Evolutionary conservation across 2,329 filamentous ascomycete genomes (phyloP).

Genomic region (Aureobasidium sp.): DNA sequence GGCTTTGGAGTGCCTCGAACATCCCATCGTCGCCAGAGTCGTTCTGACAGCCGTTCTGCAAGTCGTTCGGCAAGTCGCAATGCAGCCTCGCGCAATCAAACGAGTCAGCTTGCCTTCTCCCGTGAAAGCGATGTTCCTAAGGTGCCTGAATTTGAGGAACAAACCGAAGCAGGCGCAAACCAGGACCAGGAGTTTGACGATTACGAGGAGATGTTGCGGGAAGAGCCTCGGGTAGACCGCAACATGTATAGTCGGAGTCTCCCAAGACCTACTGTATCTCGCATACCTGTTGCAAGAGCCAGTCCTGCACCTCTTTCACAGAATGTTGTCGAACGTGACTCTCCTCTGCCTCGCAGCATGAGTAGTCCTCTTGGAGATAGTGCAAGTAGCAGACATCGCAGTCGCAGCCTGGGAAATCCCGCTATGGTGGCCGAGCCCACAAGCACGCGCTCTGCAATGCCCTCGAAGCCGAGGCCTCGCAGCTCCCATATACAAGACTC

Average conservation of each 20-base stretch:
- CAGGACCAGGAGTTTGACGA: conserved; percentile 7
- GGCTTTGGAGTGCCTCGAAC: conserved; percentile 55
- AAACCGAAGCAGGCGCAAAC: neutral
- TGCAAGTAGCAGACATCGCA: conserved; percentile 60
- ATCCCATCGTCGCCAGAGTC: conserved; percentile 34
- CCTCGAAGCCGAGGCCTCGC: neutral
- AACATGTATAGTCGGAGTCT: conserved; percentile 38
- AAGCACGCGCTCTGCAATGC: neutral
- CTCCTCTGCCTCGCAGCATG: conserved; percentile 52
- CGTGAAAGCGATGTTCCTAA: neutral
- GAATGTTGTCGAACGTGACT: conserved; percentile 67
- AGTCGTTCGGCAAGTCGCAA: conserved; percentile 24
- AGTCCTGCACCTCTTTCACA: conserved; percentile 70
- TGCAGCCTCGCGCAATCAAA: conserved; percentile 19
- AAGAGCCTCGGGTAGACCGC: conserved; percentile 42
- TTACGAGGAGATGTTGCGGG: conserved; percentile 6
- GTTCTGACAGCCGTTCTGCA: conserved; percentile 24
- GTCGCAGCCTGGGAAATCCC: conserved; percentile 53
- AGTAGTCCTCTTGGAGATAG: conserved; percentile 38
- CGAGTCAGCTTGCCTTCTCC: neutral
- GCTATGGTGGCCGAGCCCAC: neutral
- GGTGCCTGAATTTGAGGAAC: conserved; percentile 5
- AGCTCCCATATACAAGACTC: conserved; percentile 7
- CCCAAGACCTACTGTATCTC: conserved; percentile 52
- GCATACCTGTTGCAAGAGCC: conserved; percentile 77